These are phyloP conservation scores for Chlorella ohadii DNA, from an alignment of 139 green algal genomes.

Conservation along the genomic window DNA sequence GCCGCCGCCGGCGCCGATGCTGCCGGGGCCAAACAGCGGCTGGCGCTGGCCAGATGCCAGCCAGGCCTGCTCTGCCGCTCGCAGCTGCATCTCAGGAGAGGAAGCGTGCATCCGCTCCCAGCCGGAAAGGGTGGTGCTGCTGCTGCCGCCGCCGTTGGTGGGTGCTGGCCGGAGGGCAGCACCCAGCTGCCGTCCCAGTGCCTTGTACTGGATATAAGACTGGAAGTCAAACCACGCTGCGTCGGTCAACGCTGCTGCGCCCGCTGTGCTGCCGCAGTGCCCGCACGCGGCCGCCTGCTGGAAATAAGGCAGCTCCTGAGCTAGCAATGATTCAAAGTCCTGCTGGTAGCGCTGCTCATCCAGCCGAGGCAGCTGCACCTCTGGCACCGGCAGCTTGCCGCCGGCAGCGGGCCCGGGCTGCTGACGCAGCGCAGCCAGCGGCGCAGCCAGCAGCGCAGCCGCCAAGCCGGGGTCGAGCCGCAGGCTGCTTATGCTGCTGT, in stretches of 20 bases:
- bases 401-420: not conserved
- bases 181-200: conserved; percentile 7
- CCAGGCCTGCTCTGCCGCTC: conserved; percentile 16
- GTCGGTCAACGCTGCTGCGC: not conserved
- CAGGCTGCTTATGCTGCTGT: not conserved
- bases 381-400: too few relatives aligned
- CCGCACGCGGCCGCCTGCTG: not conserved
- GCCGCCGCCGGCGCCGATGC: not conserved
- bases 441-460: conserved; percentile 11
- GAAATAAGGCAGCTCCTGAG: conserved; percentile 25
- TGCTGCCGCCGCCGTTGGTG: not conserved
- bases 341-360: not conserved
- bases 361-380: not conserved
- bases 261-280: not conserved
- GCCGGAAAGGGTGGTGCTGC: not conserved
- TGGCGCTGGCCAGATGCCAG: not conserved
- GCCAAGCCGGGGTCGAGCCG: not conserved
- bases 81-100: conserved; percentile 21
- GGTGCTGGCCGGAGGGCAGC: not conserved
- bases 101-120: conserved; percentile 28
- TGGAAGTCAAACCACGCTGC: conserved; percentile 11
- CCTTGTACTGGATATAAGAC: conserved; percentile 18
- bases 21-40: not conserved
- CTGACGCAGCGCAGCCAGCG: conserved; percentile 4
- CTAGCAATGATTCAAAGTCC: not conserved